Evolutionary conservation across 495 filamentous ascomycete species (phyloP).

Genomic region (Chlorociboria aeruginascens): DNA sequence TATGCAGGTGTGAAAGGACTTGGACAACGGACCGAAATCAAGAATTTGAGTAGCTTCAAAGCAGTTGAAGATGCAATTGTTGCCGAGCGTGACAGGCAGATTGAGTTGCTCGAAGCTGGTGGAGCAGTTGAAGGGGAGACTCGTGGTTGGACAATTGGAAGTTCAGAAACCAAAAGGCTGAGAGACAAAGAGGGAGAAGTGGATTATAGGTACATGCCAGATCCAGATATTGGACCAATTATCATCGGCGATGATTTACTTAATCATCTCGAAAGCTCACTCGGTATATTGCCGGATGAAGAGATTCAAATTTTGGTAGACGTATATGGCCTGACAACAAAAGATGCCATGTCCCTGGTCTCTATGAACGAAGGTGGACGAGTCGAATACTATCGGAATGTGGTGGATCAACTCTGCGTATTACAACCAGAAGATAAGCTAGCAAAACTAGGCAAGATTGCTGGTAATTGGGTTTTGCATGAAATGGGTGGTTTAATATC

Average conservation of each 20-base stretch:
- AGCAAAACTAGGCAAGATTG: slow-evolving; percentile 27
- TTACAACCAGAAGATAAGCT: neutral
- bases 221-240: slow-evolving; percentile 79
- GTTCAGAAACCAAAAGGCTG: slow-evolving; percentile 63
- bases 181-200: slow-evolving; percentile 95
- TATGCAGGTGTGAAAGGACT: slow-evolving; percentile 48
- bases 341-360: slow-evolving; percentile 78
- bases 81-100: slow-evolving; percentile 83
- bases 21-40: slow-evolving; percentile 91
- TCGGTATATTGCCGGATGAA: slow-evolving; percentile 62
- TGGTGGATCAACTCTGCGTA: slow-evolving; percentile 36
- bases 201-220: slow-evolving; percentile 97
- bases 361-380: slow-evolving; percentile 68
- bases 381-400: slow-evolving; percentile 70
- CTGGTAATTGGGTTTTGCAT: slow-evolving; percentile 67
- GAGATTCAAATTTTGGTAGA: slow-evolving; percentile 45
- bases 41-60: slow-evolving; percentile 91
- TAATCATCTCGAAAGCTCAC: slow-evolving; percentile 38
- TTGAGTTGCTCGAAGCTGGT: slow-evolving; percentile 63
- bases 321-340: slow-evolving; percentile 55
- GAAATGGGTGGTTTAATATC: slow-evolving; percentile 65
- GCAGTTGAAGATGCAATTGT: slow-evolving; percentile 88
- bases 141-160: slow-evolving; percentile 77
- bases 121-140: slow-evolving; percentile 79
- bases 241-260: slow-evolving; percentile 62